Conservation (phyloP, 2,329 filamentous ascomycete genomes). For the Sporothrix luriei region DNA sequence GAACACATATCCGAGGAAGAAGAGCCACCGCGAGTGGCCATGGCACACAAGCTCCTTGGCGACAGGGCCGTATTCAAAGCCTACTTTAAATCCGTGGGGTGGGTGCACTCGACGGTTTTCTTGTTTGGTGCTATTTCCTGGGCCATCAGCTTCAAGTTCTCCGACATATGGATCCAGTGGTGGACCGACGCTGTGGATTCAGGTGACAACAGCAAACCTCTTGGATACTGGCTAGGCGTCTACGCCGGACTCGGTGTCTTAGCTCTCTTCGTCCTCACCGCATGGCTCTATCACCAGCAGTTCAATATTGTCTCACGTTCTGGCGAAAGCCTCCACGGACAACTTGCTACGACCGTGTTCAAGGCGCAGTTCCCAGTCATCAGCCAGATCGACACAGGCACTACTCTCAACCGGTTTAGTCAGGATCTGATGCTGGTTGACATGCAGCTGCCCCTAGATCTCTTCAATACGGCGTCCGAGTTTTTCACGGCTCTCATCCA, state of each 20-base stretch:
- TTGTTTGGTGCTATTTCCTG: background rate
- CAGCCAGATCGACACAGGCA: conserved; percentile 24
- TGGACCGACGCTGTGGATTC: conserved; percentile 5
- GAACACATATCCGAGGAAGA: background rate
- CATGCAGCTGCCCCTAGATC: conserved; percentile 23
- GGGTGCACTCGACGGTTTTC: conserved; percentile 1
- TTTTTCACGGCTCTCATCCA: conserved; percentile 21
- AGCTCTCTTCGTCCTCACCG: conserved; percentile 5
- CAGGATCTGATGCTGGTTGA: conserved; percentile 29
- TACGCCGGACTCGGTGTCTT: conserved; percentile 16
- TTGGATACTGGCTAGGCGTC: conserved; percentile 24
- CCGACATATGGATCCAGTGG: conserved; percentile 25
- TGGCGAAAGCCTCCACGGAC: conserved; percentile 5
- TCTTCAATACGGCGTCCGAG: conserved; percentile 26
- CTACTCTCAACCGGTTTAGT: conserved; percentile 24
- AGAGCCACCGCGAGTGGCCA: conserved; percentile 33
- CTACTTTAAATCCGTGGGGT: conserved; percentile 21
- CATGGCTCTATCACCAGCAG: conserved; percentile 24
- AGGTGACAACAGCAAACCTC: background rate
- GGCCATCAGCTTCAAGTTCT: conserved; percentile 21
- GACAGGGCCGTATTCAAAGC: conserved; percentile 15
- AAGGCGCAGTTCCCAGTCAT: conserved; percentile 18
- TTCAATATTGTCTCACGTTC: conserved; percentile 8
- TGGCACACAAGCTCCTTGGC: conserved; percentile 28
- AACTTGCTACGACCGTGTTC: conserved; percentile 14